Evolutionary conservation across 768 basidiomycete species (phyloP).

Genomic region (Tulasnella sp.): DNA sequence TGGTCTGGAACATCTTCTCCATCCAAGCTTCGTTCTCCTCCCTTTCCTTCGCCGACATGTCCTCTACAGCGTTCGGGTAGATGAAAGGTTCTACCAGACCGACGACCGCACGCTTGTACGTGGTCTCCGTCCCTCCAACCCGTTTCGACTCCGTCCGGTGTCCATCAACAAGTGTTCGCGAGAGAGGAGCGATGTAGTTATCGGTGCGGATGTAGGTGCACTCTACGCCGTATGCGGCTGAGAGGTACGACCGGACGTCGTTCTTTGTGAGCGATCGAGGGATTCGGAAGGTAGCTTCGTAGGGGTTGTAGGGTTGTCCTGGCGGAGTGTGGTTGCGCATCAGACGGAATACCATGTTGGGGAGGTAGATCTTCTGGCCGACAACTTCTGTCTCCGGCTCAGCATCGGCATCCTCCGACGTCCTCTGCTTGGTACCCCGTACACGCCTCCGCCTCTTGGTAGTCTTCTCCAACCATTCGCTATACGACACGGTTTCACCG

Average conservation of each 20-base stretch:
- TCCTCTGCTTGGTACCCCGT: slow-evolving; percentile 12
- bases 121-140: slow-evolving; percentile 33
- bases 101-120: slow-evolving; percentile 89
- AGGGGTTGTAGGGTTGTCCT: slow-evolving; percentile 85
- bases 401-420: background rate
- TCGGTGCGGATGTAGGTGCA: slow-evolving; percentile 96
- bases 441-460: slow-evolving; percentile 15
- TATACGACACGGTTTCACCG: background rate
- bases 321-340: slow-evolving; percentile 75
- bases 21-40: slow-evolving; percentile 51
- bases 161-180: slow-evolving; percentile 38
- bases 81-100: slow-evolving; percentile 92
- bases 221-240: slow-evolving; percentile 78
- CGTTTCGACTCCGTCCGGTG: slow-evolving; percentile 35
- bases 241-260: slow-evolving; percentile 82
- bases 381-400: slow-evolving; percentile 48
- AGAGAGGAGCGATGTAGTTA: slow-evolving; percentile 67
- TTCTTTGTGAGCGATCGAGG: slow-evolving; percentile 86
- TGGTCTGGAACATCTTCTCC: slow-evolving; percentile 57
- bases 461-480: slow-evolving; percentile 23
- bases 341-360: slow-evolving; percentile 77
- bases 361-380: slow-evolving; percentile 82
- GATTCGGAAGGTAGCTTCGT: slow-evolving; percentile 90
- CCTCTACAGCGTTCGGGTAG: slow-evolving; percentile 77
- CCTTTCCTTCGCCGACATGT: slow-evolving; percentile 61